Base-by-base conservation (phyloP, 2,329 filamentous ascomycete genomes). In the Aciculosporium take region DNA sequence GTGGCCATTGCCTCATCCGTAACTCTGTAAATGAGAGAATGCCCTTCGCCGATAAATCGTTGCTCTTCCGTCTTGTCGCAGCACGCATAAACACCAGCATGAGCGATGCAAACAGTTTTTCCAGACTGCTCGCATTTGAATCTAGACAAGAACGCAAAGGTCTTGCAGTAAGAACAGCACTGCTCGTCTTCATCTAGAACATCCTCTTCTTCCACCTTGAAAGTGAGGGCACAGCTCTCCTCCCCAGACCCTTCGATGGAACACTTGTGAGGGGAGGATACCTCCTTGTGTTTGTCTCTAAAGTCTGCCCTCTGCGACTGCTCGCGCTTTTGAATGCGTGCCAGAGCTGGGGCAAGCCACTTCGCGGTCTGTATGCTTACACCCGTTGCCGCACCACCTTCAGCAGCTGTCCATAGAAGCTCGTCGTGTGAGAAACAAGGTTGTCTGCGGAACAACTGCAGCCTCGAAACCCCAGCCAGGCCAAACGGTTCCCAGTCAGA, bases 351-450 rank as follows among this genome's bases (percentile, higher is more conserved):
- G 2, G 82, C 84, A 13, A 98, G 71, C 91, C 91, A 98, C 61
- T 91, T 94, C 1, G 91, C 86, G 2, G 86, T 95, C 51, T 85
- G 84, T 43, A 98, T 96, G 0, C 72, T 77, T 37, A 80, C 57
- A 3, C 67, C 64, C 9, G 64, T 66, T 25, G 76, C 79, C 2
- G 79, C 74, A 50, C 87, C 80, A 52, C 76, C 81, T 49, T 85
- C 79, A 6, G 88, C 86, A 7, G 91, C 91, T 2, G 89, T 95
- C 65, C 93, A 80, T 3, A 98, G 68, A 18, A 98, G 66, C 58
- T 98, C 91, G 53, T 98, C 91, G 50, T 98, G 91, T 0, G 89
- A 96, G 59, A 98, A 98, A 59, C 91, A 96, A 1, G 91, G 87
- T 49, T 95, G 88, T 42, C 88, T 77, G 42, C 89, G 75, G 59